Base-by-base conservation (phyloP, 768 basidiomycete species). In the Psilocybe cyanescens region DNA sequence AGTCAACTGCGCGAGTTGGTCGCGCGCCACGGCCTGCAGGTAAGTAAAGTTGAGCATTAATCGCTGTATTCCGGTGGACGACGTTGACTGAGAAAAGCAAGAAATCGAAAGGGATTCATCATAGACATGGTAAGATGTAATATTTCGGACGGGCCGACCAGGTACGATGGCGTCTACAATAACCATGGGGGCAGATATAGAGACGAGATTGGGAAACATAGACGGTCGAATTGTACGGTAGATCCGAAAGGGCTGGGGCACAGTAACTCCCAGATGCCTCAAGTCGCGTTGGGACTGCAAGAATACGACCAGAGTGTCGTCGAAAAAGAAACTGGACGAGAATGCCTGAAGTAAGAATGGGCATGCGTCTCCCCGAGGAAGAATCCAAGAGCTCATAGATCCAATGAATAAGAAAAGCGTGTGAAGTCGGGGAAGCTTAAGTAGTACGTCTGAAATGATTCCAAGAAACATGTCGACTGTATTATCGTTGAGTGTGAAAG, bases 341-440 rank as follows among this genome's bases (percentile, higher is more conserved):
- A 72, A 68, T 17, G 66, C 62, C 30, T 62, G 53, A 11, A 72
- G 67, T 8, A 39, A 58, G 64, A 72, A 72, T 24, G 69, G 66
- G 45, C 64, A 66, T 39, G 57, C 50, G 14, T 61, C 53, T 12
- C 44, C 50, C 12, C 45, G 57, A 28, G 71, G 71, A 8, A 72
- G 68, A 45, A 70, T 67, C 71, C 71, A 72, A 2, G 67, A 65
- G 46, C 65, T 61, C 52, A 64, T 53, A 19, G 44, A 50, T 8
- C 68, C 67, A 37, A 72, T 66, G 52, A 59, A 60, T 3, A 72
- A 59, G 28, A 68, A 58, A 19, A 72, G 69, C n/a, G 68, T 67
- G 16, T 58, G 59, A 24, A 72, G 69, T 4, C 67, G 66, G 17
- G 64, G 62, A 16, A 70, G 66, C 24, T 63, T 60, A 33, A 62